Conservation (phyloP, 164 flowering plant species). For the Akebia trifoliata region DNA sequence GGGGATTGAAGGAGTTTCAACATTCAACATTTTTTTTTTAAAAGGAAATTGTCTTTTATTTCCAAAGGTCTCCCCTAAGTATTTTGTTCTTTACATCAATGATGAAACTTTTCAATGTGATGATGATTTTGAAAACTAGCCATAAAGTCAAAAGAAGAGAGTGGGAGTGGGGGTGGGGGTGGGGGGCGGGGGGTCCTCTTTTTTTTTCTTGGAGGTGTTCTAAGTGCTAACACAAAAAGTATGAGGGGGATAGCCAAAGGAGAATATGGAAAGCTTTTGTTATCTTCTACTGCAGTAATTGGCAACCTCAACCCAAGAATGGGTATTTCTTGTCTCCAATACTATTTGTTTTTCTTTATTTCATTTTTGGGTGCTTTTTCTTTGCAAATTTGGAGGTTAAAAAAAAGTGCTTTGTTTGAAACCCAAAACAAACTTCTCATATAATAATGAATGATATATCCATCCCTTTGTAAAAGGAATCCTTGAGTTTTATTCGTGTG, state of each 20-base stretch:
- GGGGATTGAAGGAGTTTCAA: too few relatives aligned
- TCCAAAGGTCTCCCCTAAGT: slow-evolving; percentile 5
- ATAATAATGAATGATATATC: too few relatives aligned
- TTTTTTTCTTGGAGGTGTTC: neutral
- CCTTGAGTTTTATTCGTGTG: too few relatives aligned
- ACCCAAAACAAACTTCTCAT: too few relatives aligned
- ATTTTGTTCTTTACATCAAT: slow-evolving; percentile 24
- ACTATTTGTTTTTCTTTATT: neutral
- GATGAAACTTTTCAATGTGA: slow-evolving; percentile 39
- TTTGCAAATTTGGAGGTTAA: too few relatives aligned
- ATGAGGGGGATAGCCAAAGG: too few relatives aligned
- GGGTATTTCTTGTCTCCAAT: slow-evolving; percentile 23
- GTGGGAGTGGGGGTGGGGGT: neutral
- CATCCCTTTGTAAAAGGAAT: too few relatives aligned
- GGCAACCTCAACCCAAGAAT: slow-evolving; percentile 1
- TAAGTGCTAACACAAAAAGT: neutral
- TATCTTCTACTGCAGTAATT: neutral
- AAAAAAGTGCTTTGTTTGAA: too few relatives aligned
- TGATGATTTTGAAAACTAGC: slow-evolving; percentile 28
- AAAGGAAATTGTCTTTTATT: slow-evolving; percentile 1
- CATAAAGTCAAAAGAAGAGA: slow-evolving; percentile 17
- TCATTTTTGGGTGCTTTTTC: too few relatives aligned
- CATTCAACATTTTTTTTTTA: neutral
- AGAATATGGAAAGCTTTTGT: slow-evolving; percentile 1
- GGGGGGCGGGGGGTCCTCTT: neutral